These are phyloP conservation scores for Myriosclerotinia scirpicola DNA, from an alignment of 2,329 filamentous ascomycete genomes.

Conservation along the genomic window DNA sequence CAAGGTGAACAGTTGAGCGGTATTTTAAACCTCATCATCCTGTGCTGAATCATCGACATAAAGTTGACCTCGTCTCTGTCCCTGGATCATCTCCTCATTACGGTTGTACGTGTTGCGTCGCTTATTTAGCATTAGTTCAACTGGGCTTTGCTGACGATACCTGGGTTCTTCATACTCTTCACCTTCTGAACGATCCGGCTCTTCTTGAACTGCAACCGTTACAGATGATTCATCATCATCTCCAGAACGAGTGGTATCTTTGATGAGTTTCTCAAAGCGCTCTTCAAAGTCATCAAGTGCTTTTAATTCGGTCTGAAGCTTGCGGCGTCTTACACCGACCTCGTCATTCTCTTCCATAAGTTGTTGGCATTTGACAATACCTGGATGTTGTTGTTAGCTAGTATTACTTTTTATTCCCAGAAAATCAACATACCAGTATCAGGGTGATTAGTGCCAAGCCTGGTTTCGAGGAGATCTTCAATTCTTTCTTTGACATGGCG, in stretches of 20 bases:
- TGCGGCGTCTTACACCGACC: background rate
- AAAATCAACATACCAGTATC: background rate
- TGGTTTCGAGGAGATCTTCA: conserved; percentile 23
- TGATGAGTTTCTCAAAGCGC: background rate
- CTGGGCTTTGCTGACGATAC: background rate
- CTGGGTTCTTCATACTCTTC: background rate
- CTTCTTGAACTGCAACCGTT: background rate
- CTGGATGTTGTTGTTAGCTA: background rate
- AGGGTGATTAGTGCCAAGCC: conserved; percentile 23
- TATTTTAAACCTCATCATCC: too few relatives aligned
- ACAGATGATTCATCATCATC: background rate
- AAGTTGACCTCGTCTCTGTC: fast-evolving
- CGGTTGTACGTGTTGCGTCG: background rate
- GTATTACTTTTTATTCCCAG: too few relatives aligned
- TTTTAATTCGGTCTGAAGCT: background rate
- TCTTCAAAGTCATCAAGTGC: background rate
- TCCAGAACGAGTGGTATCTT: background rate
- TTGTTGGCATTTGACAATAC: background rate
- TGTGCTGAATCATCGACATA: background rate
- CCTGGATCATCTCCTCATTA: background rate
- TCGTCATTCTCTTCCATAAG: conserved; percentile 8
- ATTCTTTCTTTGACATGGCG: conserved; percentile 22
- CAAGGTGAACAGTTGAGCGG: background rate
- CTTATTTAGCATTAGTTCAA: background rate
- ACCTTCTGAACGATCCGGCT: background rate